A percentile compares a stretch with the other conserved stretches of the same genome.
phyloP scores from a whole-genome alignment of 345 rosid species.

The Eucalyptus cloeziana region DNA sequence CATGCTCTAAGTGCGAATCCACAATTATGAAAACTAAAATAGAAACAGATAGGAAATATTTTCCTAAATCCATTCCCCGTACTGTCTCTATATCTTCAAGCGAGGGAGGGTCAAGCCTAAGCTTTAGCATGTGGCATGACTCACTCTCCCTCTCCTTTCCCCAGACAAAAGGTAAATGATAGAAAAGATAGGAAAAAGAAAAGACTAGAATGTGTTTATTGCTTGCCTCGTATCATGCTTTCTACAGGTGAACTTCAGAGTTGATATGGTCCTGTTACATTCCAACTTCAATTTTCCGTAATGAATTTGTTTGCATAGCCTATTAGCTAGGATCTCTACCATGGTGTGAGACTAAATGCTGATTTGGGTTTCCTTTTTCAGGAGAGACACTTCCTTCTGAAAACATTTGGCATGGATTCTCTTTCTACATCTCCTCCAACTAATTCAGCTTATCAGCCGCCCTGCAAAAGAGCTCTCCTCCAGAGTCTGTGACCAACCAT shows the following conservation, averaged over 20 bases:
- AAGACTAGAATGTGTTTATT: background rate
- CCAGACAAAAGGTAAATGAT: background rate
- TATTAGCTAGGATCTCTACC: background rate
- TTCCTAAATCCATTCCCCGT: background rate
- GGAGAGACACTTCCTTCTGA: slow-evolving; percentile 89
- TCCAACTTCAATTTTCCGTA: background rate
- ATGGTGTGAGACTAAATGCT: background rate
- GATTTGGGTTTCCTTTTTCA: slow-evolving; percentile 16
- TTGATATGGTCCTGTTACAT: background rate
- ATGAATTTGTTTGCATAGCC: background rate
- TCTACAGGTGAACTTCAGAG: background rate
- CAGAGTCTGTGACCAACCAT: slow-evolving; percentile 50
- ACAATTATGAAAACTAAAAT: background rate
- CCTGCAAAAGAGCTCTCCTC: slow-evolving; percentile 95
- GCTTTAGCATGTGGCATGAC: background rate
- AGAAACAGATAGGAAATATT: background rate
- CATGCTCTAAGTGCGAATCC: background rate
- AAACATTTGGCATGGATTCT: slow-evolving; percentile 88
- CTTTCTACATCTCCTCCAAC: slow-evolving; percentile 43
- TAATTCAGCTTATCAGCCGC: slow-evolving; percentile 64
- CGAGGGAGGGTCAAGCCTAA: background rate
- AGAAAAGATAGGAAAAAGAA: background rate
- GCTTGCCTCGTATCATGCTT: background rate
- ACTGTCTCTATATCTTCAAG: background rate
- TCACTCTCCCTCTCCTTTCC: background rate